phyloP scores from a whole-genome alignment of 2,329 filamentous ascomycete genomes.

The Dactylella cylindrospora region DNA sequence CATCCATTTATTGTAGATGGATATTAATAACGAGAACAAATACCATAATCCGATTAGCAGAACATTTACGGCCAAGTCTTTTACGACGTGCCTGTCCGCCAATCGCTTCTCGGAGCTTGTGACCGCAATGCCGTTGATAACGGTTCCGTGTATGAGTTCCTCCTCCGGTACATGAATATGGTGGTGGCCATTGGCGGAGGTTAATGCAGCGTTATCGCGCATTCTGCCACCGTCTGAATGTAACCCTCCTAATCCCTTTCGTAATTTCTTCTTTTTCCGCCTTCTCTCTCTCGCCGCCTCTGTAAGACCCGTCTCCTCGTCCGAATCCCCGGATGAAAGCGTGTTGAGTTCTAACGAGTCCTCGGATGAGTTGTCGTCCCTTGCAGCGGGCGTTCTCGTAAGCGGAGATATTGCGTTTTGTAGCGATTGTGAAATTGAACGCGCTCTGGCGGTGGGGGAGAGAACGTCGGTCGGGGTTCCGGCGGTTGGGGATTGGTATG shows the following conservation, averaged over 20 bases:
- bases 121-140: slow-evolving; percentile 56
- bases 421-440: slow-evolving; percentile 24
- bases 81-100: slow-evolving; percentile 72
- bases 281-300: slow-evolving; percentile 63
- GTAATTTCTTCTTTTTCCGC: slow-evolving; percentile 60
- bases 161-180: slow-evolving; percentile 50
- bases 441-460: slow-evolving; percentile 23
- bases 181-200: slow-evolving; percentile 64
- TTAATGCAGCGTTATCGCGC: slow-evolving; percentile 64
- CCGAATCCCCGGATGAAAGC: slow-evolving; percentile 51
- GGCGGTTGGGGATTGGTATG: slow-evolving; percentile 11
- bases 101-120: slow-evolving; percentile 65
- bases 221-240: slow-evolving; percentile 63
- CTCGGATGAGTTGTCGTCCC: slow-evolving; percentile 18
- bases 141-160: slow-evolving; percentile 29
- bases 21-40: slow-evolving; percentile 88
- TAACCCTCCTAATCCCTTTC: slow-evolving; percentile 29
- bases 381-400: slow-evolving; percentile 8
- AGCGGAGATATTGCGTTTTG: slow-evolving; percentile 25
- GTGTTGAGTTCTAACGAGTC: slow-evolving; percentile 33
- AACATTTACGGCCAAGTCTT: slow-evolving; percentile 71
- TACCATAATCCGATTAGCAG: slow-evolving; percentile 83
- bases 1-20: slow-evolving; percentile 99
- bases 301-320: slow-evolving; percentile 87
- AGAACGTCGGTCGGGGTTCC: slow-evolving; percentile 29